Conservation (phyloP, 1,139 yeast species). For the Zygoascus hellenicus region DNA sequence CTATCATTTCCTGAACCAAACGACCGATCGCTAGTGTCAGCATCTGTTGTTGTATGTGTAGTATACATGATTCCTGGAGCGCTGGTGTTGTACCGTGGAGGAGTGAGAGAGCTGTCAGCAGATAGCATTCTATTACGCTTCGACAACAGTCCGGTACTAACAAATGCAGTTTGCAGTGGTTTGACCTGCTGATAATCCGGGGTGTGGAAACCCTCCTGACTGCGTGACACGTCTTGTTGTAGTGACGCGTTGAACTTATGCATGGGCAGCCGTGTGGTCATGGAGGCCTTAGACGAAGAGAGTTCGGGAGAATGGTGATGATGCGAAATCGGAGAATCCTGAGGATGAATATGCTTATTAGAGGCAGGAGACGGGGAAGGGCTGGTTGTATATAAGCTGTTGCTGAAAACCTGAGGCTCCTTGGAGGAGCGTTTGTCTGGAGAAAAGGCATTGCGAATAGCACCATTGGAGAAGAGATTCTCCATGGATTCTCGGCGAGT, state of each 20-base stretch:
- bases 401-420: constrained; percentile 2
- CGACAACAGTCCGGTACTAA: constrained; percentile 67
- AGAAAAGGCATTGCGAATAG: constrained; percentile 3
- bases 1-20: constrained; percentile 6
- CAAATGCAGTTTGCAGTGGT: constrained; percentile 81
- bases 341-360: neutral
- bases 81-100: constrained; percentile 7
- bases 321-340: neutral
- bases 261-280: constrained; percentile 8
- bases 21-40: constrained; percentile 1
- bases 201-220: constrained; percentile 31
- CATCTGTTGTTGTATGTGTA: neutral
- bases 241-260: constrained; percentile 22
- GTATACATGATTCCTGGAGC: constrained; percentile 5
- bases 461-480: constrained; percentile 13
- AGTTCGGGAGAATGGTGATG: neutral
- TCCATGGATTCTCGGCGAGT: constrained; percentile 19
- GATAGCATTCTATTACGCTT: constrained; percentile 47
- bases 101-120: constrained; percentile 6
- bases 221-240: constrained; percentile 15
- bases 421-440: constrained; percentile 4
- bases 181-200: constrained; percentile 66
- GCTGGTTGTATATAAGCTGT: constrained; percentile 1
- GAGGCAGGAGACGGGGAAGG: constrained; percentile 11
- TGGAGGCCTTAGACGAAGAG: neutral